A percentile compares a stretch with the other conserved stretches of the same genome.
These are phyloP conservation scores for Rossbeevera mucosa DNA, from an alignment of 768 basidiomycete species.

Conservation along the genomic window DNA sequence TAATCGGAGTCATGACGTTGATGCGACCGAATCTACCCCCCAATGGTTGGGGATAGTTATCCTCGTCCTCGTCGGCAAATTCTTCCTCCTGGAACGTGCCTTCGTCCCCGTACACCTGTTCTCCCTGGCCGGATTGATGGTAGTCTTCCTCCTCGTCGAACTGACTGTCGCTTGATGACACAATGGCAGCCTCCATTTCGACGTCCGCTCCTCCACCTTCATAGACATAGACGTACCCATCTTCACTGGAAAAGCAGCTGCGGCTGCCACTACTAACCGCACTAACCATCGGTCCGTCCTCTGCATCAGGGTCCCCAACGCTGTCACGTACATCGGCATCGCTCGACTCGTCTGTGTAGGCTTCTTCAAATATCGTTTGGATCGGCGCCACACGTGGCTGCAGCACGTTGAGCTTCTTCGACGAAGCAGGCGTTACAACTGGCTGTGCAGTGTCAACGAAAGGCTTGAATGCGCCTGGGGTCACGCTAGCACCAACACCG, in stretches of 20 bases:
- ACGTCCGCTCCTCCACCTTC: conserved; percentile 26
- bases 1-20: conserved; percentile 96
- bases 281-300: conserved; percentile 17
- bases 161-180: conserved; percentile 31
- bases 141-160: conserved; percentile 29
- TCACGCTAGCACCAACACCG: conserved; percentile 3
- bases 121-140: conserved; percentile 9
- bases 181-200: conserved; percentile 23
- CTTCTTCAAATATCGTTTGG: conserved; percentile 23
- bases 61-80: conserved; percentile 30
- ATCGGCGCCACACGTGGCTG: conserved; percentile 18
- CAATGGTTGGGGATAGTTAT: conserved; percentile 41
- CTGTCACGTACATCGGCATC: conserved; percentile 20
- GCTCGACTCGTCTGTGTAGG: conserved; percentile 32
- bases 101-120: conserved; percentile 18
- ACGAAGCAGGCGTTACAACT: conserved; percentile 14
- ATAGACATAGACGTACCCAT: conserved; percentile 30
- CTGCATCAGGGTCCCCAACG: conserved; percentile 20
- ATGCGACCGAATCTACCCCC: conserved; percentile 78
- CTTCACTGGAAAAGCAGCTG: conserved; percentile 32
- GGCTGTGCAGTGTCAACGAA: conserved; percentile 28
- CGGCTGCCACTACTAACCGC: conserved; percentile 25
- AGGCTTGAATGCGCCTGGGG: conserved; percentile 33
- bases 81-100: conserved; percentile 27
- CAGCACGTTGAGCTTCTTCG: conserved; percentile 17